These are phyloP conservation scores for Cyclotella kingstonii DNA, from an alignment of 108 stramenopile genomes.

Conservation along the genomic window DNA sequence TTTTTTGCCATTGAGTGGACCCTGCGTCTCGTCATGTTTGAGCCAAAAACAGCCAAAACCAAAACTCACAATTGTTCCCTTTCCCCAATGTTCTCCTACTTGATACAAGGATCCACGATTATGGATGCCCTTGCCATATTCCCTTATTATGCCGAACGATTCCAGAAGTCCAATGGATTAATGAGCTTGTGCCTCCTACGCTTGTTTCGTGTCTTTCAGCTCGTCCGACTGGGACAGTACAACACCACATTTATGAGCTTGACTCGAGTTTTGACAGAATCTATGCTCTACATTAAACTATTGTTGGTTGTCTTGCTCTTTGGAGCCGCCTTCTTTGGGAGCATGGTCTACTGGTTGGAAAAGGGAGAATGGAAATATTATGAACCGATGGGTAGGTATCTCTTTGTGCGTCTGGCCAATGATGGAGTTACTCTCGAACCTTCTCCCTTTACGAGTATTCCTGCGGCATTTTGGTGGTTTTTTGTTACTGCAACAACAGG, in stretches of 20 bases:
- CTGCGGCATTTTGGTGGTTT: conserved; percentile 76
- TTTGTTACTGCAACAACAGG: conserved; percentile 74
- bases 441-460: conserved; percentile 62
- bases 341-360: conserved; percentile 70
- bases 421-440: conserved; percentile 62
- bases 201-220: conserved; percentile 63
- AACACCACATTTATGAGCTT: conserved; percentile 54
- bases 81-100: conserved; percentile 29
- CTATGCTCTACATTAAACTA: conserved; percentile 44
- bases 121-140: conserved; percentile 59
- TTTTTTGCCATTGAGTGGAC: conserved; percentile 70
- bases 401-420: conserved; percentile 44
- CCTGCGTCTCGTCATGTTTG: conserved; percentile 47
- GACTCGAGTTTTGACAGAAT: conserved; percentile 44
- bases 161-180: conserved; percentile 35
- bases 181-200: conserved; percentile 56
- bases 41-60: not conserved
- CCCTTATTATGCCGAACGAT: conserved; percentile 60
- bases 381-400: conserved; percentile 32
- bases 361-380: conserved; percentile 66
- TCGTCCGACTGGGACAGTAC: conserved; percentile 66
- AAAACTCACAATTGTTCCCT: not conserved
- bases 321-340: conserved; percentile 68
- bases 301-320: conserved; percentile 53
- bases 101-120: conserved; percentile 34